Percentiles rank a stretch among this genome's conserved stretches.
phyloP scores from a whole-genome alignment of 345 rosid species.

The Erucastrum elatum region DNA sequence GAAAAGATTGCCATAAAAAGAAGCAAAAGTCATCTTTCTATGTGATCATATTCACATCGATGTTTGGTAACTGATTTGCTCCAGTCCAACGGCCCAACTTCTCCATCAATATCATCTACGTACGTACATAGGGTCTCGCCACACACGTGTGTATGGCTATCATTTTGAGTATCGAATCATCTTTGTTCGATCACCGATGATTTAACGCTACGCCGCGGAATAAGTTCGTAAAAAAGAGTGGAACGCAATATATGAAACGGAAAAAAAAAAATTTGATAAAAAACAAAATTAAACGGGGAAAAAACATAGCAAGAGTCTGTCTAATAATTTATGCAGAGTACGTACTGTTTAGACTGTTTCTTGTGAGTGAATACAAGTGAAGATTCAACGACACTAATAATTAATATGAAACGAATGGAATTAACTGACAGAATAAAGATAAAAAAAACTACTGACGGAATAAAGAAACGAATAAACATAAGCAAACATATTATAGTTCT shows the following conservation, averaged over 20 bases:
- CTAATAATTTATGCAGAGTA: neutral
- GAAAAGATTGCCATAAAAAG: constrained; percentile 85
- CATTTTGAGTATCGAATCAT: neutral
- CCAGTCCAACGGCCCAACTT: constrained; percentile 61
- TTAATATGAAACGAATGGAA: too few species aligned
- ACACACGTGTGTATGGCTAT: constrained; percentile 10
- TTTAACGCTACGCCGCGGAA: neutral
- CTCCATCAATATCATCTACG: constrained; percentile 18
- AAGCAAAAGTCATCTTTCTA: constrained; percentile 76
- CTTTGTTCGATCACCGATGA: neutral
- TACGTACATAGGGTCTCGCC: constrained; percentile 43
- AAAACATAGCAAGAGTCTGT: neutral
- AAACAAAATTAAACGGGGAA: too few species aligned
- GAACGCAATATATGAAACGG: neutral
- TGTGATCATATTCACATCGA: constrained; percentile 61
- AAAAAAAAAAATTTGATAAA: too few species aligned
- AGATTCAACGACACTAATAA: too few species aligned
- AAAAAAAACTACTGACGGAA: too few species aligned
- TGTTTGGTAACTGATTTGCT: constrained; percentile 66
- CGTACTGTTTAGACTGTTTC: neutral
- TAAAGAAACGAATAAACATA: neutral
- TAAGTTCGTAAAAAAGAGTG: neutral
- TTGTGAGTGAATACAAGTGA: too few species aligned
- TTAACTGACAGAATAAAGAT: too few species aligned
- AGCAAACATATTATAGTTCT: neutral